Evolutionary conservation across 345 rosid species (phyloP).

Genomic region (Salix udensis): DNA sequence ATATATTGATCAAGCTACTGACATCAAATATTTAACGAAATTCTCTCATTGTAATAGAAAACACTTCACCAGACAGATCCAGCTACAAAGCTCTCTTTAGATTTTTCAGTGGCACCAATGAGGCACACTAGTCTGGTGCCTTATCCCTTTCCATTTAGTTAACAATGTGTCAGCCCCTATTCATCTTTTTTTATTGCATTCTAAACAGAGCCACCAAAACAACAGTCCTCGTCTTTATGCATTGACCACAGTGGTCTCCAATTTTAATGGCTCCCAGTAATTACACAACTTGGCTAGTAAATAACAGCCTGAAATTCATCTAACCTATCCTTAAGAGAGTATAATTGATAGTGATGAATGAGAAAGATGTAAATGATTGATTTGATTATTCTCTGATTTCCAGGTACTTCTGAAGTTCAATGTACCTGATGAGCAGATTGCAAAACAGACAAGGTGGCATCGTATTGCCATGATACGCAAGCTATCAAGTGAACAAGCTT

Average conservation of each 20-base stretch:
- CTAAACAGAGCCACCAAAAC: not conserved
- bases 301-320: not conserved
- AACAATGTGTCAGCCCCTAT: not conserved
- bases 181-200: not conserved
- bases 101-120: not conserved
- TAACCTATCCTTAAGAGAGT: not conserved
- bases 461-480: constrained; percentile 98
- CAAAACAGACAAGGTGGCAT: constrained; percentile 96
- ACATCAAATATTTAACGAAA: not conserved
- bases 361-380: not conserved
- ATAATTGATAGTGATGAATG: not conserved
- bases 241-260: not conserved
- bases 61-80: not conserved
- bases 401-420: constrained; percentile 95
- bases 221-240: not conserved
- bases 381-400: not conserved
- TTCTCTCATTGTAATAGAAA: not conserved
- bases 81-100: not conserved
- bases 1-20: not conserved
- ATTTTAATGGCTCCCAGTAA: not conserved
- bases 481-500: constrained; percentile 98
- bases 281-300: not conserved
- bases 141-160: not conserved
- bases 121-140: not conserved
- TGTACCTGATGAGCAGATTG: constrained; percentile 83